phyloP scores from a whole-genome alignment of 441 rosid species.

The Erodium chrysanthum region DNA sequence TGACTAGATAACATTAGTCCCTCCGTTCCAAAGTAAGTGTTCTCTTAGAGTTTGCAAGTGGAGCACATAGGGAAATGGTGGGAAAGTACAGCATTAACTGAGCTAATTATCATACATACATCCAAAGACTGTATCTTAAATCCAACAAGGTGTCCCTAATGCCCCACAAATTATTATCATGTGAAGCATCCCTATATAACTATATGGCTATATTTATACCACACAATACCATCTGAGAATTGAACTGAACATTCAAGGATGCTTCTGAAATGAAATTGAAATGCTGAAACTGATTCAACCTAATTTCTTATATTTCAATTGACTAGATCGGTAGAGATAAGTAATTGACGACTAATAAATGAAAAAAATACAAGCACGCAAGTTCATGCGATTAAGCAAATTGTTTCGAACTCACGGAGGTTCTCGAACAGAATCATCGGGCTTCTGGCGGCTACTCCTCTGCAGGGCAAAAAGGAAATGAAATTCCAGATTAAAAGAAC shows the following conservation, averaged over 20 bases:
- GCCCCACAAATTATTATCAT: background rate
- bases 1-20: background rate
- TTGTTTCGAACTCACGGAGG: conserved; percentile 47
- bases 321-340: background rate
- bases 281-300: too few species aligned
- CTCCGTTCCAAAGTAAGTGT: background rate
- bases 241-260: too few species aligned
- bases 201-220: too few species aligned
- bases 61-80: background rate
- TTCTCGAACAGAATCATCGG: conserved; percentile 62
- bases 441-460: conserved; percentile 59
- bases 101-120: background rate
- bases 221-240: too few species aligned
- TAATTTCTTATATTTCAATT: too few species aligned
- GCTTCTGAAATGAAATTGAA: too few species aligned
- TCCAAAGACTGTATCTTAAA: background rate
- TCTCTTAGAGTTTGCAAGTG: background rate
- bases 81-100: background rate
- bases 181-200: too few species aligned
- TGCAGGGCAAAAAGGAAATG: conserved; percentile 20
- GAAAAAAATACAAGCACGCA: background rate
- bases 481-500: background rate
- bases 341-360: background rate
- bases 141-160: background rate
- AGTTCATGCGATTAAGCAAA: too few species aligned